phyloP scores from a whole-genome alignment of 345 rosid genomes.

The Melaleuca quinquenervia region DNA sequence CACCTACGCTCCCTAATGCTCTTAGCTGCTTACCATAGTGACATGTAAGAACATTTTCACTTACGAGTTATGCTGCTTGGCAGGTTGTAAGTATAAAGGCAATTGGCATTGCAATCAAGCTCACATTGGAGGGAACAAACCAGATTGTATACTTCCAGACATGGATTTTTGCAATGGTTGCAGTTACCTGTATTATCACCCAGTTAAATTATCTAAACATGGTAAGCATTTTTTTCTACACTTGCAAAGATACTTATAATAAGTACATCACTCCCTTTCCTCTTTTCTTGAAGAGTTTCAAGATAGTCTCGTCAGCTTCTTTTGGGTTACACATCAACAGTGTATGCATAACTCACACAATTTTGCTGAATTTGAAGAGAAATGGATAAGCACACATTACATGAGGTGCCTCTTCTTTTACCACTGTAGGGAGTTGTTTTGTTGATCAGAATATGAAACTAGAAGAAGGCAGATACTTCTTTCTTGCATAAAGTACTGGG shows the following conservation, averaged over 20 bases:
- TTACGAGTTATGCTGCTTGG: neutral
- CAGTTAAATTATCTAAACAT: conserved; percentile 72
- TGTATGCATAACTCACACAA: neutral
- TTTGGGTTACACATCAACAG: neutral
- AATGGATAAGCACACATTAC: neutral
- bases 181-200: conserved; percentile 54
- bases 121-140: conserved; percentile 53
- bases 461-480: neutral
- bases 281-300: neutral
- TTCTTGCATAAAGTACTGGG: neutral
- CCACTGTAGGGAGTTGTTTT: neutral
- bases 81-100: conserved; percentile 89
- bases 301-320: neutral
- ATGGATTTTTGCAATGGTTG: conserved; percentile 71
- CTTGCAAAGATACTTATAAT: neutral
- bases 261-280: neutral
- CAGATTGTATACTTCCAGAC: conserved; percentile 53
- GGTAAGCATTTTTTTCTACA: conserved; percentile 26
- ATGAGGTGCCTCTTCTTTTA: neutral
- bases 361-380: neutral
- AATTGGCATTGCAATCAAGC: conserved; percentile 70
- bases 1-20: neutral
- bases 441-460: neutral
- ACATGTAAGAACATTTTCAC: neutral
- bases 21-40: neutral